Evolutionary conservation across 2,329 filamentous ascomycete genomes (phyloP).

Genomic region (Nothopassalora personata): DNA sequence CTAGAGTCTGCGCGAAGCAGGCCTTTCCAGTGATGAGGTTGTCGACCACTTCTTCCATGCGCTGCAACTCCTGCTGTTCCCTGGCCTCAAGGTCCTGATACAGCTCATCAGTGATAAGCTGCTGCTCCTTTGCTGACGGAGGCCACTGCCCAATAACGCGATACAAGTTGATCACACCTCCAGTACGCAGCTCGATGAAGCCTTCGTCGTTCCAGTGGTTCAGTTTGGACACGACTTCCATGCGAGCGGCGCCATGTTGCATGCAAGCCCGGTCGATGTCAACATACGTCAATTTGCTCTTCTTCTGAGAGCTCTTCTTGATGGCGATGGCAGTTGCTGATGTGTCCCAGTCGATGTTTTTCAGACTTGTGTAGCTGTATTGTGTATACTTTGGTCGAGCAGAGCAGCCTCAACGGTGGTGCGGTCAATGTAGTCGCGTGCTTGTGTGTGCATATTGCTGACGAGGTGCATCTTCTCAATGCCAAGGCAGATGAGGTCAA

Average conservation of each 20-base stretch:
- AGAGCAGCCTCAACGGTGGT: too few species aligned
- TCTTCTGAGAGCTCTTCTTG: constrained; percentile 37
- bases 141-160: constrained; percentile 47
- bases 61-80: constrained; percentile 50
- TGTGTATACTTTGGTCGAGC: constrained; percentile 53
- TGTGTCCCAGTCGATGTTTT: constrained; percentile 33
- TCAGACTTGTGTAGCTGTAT: constrained; percentile 47
- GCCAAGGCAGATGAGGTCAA: background rate
- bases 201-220: constrained; percentile 50
- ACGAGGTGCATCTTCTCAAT: background rate
- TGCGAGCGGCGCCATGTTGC: constrained; percentile 35
- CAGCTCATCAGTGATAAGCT: constrained; percentile 44
- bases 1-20: constrained; percentile 51
- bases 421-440: background rate
- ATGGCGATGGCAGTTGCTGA: constrained; percentile 45
- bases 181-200: constrained; percentile 47
- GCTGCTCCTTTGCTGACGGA: constrained; percentile 37
- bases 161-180: constrained; percentile 52
- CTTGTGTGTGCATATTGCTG: constrained; percentile 1
- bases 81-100: constrained; percentile 48
- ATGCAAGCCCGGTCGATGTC: constrained; percentile 43
- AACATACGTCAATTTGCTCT: constrained; percentile 42
- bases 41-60: constrained; percentile 48
- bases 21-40: constrained; percentile 48
- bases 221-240: constrained; percentile 50